Evolutionary conservation across 441 rosid species (phyloP), one percentile per base, ranked within the genome.

Genomic region (Populus hybrid): DNA sequence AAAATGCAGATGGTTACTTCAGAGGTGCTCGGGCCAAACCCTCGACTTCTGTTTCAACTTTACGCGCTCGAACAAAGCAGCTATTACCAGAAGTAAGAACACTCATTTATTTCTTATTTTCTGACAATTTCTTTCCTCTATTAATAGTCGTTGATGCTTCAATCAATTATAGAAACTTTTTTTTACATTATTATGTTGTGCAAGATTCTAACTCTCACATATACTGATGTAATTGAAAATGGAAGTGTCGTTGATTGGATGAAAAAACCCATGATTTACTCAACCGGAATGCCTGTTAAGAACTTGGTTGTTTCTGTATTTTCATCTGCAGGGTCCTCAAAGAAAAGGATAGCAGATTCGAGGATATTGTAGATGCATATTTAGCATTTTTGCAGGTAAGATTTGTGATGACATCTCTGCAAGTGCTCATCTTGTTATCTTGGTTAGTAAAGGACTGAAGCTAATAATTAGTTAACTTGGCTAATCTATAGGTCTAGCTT

Each of bases 31-130:
- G 98, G 98, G 59, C 79, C 99, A 75, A 93, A 88, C 76, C 91
- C 97, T 46, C 92, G 97, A 57, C 98, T 93, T 89, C 88, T 97
- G 40, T 93, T 94, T 24, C 98, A 94, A 88, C 94, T 97, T 80
- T 92, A 94, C 82, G 92, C 92, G 5, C 96, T 94, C 82, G 93
- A 97, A 76, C 98, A 91, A 84, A 89, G 90, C 84, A 94, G 86
- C 85, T 83, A 87, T 84, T 89, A 89, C 87, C 88, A 89, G 78
- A 89, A 86, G 99, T 93, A 89, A 82, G 87, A 72, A 68, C 73
- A 34, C 70, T 77, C 70, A 42, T 74, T 82, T 5, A 40, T 73
- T 16, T 20, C 16, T 63, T 82, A 73, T 38, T 61, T 24, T 2
- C 68, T 61, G 46, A 8, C 28, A 64, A 0, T 24, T 64, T 20